Percentiles rank a stretch among this genome's conserved stretches.
phyloP scores from a whole-genome alignment of 352 stramenopile species.

The Globisporangium barbulae region DNA sequence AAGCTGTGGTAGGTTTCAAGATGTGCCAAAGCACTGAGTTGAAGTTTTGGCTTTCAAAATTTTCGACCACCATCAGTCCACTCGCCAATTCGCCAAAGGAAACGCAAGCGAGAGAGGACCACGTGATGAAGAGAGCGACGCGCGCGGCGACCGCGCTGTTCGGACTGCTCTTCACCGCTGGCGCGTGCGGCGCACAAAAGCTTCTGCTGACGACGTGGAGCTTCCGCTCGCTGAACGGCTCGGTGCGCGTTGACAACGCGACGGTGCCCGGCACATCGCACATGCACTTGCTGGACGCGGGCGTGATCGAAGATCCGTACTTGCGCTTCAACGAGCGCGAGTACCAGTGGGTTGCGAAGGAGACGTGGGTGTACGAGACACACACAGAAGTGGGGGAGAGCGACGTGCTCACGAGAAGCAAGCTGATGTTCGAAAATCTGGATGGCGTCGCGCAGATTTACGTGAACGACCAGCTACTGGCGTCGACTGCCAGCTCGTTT shows the following conservation, averaged over 20 bases:
- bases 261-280: conserved; percentile 70
- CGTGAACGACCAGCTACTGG: conserved; percentile 60
- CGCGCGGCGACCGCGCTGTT: neutral
- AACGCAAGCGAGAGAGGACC: neutral
- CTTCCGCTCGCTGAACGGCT: conserved; percentile 56
- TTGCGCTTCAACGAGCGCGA: conserved; percentile 68
- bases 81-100: neutral
- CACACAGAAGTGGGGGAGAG: conserved; percentile 25
- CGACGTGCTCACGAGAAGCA: conserved; percentile 3
- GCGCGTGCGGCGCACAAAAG: conserved; percentile 8
- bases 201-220: conserved; percentile 45
- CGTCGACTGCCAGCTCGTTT: conserved; percentile 61
- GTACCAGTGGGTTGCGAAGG: conserved; percentile 59
- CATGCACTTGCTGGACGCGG: conserved; percentile 57
- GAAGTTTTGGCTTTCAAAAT: conserved; percentile 1
- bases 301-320: conserved; percentile 65
- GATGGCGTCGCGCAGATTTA: conserved; percentile 63
- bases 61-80: neutral
- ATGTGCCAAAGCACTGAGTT: neutral
- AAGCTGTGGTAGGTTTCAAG: too few species aligned
- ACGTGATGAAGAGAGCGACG: neutral
- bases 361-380: conserved; percentile 79
- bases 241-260: conserved; percentile 42
- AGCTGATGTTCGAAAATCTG: conserved; percentile 62
- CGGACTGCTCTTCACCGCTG: conserved; percentile 7